Evolutionary conservation across 352 stramenopile species (phyloP).

Genomic region (Hyaloperonospora brassicae): DNA sequence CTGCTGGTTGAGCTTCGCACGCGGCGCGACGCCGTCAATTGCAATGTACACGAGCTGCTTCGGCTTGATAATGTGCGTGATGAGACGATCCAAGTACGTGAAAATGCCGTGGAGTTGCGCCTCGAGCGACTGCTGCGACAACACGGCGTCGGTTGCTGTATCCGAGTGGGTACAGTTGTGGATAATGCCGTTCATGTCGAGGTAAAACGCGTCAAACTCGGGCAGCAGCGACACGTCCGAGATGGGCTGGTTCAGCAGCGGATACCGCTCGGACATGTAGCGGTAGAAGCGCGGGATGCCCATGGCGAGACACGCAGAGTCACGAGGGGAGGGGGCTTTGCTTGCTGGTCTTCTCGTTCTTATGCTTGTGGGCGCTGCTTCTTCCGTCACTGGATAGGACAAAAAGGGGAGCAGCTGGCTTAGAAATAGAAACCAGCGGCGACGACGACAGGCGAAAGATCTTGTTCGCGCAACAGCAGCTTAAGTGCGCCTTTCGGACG

Average conservation of each 20-base stretch:
- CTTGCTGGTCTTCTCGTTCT: too few relatives aligned
- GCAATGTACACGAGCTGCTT: constrained; percentile 97
- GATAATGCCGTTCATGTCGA: constrained; percentile 99
- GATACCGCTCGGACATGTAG: constrained; percentile 93
- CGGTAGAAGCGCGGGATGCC: constrained; percentile 91
- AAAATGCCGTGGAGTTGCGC: constrained; percentile 91
- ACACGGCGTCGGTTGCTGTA: constrained; percentile 84
- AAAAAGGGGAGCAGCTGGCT: too few relatives aligned
- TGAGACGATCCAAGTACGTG: constrained; percentile 90
- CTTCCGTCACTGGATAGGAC: too few relatives aligned
- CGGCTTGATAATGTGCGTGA: constrained; percentile 96
- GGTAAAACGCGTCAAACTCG: constrained; percentile 98
- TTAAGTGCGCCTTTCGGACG: too few relatives aligned
- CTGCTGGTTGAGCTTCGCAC: constrained; percentile 99
- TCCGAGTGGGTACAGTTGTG: constrained; percentile 98
- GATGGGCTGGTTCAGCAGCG: constrained; percentile 97
- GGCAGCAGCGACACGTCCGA: constrained; percentile 95
- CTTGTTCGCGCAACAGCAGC: too few relatives aligned
- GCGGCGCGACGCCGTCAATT: constrained; percentile 96
- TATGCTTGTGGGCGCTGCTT: too few relatives aligned
- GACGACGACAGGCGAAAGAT: too few relatives aligned
- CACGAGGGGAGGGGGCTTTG: too few relatives aligned
- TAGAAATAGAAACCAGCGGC: too few relatives aligned
- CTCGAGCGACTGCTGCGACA: constrained; percentile 83
- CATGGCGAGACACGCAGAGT: constrained; percentile 35